Conservation (phyloP, 345 rosid genomes). For the Lagerstroemia speciosa region DNA sequence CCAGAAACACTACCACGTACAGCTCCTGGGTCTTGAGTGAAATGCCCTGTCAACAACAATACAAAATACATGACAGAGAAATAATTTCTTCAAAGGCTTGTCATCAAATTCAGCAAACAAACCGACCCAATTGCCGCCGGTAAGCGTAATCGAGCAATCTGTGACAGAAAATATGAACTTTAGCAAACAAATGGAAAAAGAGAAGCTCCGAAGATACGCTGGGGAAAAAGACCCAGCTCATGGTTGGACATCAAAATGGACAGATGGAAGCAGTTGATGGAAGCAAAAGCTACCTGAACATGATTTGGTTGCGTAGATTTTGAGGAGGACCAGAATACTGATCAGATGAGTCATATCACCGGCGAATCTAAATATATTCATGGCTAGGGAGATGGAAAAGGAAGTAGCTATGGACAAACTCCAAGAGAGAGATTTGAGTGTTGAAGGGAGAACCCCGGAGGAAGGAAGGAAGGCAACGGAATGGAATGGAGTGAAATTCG, state of each 20-base stretch:
- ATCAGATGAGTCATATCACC: constrained; percentile 95
- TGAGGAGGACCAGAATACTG: constrained; percentile 83
- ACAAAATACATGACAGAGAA: too few species aligned
- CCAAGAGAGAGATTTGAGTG: too few species aligned
- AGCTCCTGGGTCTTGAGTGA: constrained; percentile 96
- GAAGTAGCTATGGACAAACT: not conserved
- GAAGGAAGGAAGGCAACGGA: not conserved
- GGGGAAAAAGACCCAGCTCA: too few species aligned
- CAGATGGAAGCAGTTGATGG: not conserved
- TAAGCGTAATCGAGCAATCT: too few species aligned
- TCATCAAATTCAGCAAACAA: not conserved
- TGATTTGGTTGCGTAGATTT: constrained; percentile 91
- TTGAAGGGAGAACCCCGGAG: too few species aligned
- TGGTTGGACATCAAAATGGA: constrained; percentile 4
- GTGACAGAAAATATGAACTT: too few species aligned
- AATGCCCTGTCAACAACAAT: constrained; percentile 47
- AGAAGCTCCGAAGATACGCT: not conserved
- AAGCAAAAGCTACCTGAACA: constrained; percentile 53
- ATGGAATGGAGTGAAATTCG: not conserved
- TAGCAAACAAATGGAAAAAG: too few species aligned
- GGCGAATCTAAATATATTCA: constrained; percentile 91
- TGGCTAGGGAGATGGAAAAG: constrained; percentile 16
- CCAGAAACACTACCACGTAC: constrained; percentile 68
- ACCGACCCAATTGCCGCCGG: not conserved
- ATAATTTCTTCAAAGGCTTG: too few species aligned